phyloP scores from a whole-genome alignment of 768 basidiomycete species.

The Tephrocybe sp. region DNA sequence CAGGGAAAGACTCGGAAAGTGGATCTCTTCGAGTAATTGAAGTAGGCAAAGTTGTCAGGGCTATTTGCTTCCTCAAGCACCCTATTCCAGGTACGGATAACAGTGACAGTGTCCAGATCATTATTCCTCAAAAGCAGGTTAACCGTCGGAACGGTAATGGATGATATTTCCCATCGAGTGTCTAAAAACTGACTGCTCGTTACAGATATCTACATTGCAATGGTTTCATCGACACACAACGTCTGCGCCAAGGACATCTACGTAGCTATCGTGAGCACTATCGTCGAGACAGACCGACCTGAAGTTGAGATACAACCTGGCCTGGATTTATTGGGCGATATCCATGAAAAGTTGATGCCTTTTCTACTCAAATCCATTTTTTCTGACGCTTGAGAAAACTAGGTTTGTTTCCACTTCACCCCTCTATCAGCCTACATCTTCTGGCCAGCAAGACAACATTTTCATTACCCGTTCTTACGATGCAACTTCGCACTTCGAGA shows the following conservation, averaged over 20 bases:
- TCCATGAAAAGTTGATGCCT: conserved; percentile 73
- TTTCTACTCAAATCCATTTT: neutral
- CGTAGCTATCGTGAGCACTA: conserved; percentile 96
- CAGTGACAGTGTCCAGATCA: conserved; percentile 92
- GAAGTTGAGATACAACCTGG: conserved; percentile 93
- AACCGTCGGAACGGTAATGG: conserved; percentile 81
- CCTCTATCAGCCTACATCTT: conserved; percentile 83
- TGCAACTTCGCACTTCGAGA: conserved; percentile 98
- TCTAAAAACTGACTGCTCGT: conserved; percentile 3
- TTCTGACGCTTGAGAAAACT: conserved; percentile 9
- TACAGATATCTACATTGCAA: conserved; percentile 96
- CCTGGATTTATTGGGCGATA: conserved; percentile 85
- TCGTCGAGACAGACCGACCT: conserved; percentile 92
- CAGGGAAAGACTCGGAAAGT: conserved; percentile 55
- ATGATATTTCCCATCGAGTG: neutral
- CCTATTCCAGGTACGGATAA: conserved; percentile 98
- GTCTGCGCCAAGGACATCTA: conserved; percentile 95
- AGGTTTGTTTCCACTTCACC: conserved; percentile 92
- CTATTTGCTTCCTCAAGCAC: conserved; percentile 97
- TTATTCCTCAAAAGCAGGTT: conserved; percentile 99
- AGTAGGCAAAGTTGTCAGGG: conserved; percentile 91
- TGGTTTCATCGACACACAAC: conserved; percentile 96
- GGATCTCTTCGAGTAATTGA: conserved; percentile 89
- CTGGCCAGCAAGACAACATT: conserved; percentile 83
- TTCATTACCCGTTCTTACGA: conserved; percentile 98